These are phyloP conservation scores for Clonostachys chloroleuca DNA, from an alignment of 2,329 filamentous ascomycete genomes.

Conservation along the genomic window DNA sequence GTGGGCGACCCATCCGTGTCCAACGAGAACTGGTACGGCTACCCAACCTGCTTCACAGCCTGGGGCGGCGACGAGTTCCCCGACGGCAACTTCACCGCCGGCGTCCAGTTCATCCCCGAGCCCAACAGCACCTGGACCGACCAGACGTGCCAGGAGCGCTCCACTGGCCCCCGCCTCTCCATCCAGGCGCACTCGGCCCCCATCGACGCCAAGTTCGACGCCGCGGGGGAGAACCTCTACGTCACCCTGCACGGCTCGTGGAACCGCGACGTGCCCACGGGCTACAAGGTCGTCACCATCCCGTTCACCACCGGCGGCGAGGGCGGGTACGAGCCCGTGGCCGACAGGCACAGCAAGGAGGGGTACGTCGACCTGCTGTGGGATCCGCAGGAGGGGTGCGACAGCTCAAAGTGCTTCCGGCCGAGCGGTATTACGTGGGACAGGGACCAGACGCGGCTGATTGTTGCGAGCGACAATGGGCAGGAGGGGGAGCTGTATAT, in stretches of 20 bases:
- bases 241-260: slow-evolving; percentile 59
- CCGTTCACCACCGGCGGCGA: slow-evolving; percentile 18
- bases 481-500: slow-evolving; percentile 14
- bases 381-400: slow-evolving; percentile 20
- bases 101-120: slow-evolving; percentile 28
- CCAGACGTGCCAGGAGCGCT: slow-evolving; percentile 22
- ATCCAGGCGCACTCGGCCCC: slow-evolving; percentile 59
- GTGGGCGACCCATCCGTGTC: slow-evolving; percentile 18
- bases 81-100: slow-evolving; percentile 20
- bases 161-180: slow-evolving; percentile 37
- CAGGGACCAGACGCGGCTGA: slow-evolving; percentile 10
- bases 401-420: slow-evolving; percentile 12
- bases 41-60: slow-evolving; percentile 55
- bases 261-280: slow-evolving; percentile 29
- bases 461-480: slow-evolving; percentile 14
- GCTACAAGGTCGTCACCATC: slow-evolving; percentile 30
- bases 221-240: slow-evolving; percentile 43
- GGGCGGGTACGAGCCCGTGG: slow-evolving; percentile 21
- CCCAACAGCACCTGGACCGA: slow-evolving; percentile 28
- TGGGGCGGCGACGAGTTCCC: slow-evolving; percentile 34
- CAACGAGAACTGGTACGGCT: slow-evolving; percentile 43
- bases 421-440: slow-evolving; percentile 15
- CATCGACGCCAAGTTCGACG: slow-evolving; percentile 56
- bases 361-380: slow-evolving; percentile 24
- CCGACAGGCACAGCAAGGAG: slow-evolving; percentile 14